Conservation (phyloP, 805 yeast species). For the Zygoascus tannicola region DNA sequence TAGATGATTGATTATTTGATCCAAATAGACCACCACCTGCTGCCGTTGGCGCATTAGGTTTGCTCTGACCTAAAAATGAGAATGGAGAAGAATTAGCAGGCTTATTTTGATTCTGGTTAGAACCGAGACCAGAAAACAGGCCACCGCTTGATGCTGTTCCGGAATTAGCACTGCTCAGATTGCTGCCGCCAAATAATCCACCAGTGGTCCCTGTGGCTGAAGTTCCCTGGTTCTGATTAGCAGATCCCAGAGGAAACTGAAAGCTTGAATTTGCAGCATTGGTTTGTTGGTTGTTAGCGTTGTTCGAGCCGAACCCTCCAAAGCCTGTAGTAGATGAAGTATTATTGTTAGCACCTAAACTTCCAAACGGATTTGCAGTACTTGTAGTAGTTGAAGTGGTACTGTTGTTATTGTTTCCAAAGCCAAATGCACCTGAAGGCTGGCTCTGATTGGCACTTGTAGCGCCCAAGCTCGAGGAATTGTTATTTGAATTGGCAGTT, state of each 20-base stretch:
- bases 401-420: constrained; percentile 6
- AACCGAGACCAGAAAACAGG: constrained; percentile 24
- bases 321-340: constrained; percentile 12
- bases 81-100: not conserved
- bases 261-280: not conserved
- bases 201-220: constrained; percentile 15
- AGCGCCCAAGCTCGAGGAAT: constrained; percentile 4
- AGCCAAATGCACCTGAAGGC: constrained; percentile 2
- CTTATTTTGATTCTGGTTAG: not conserved
- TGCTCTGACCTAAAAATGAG: not conserved
- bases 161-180: constrained; percentile 1
- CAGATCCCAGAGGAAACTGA: not conserved
- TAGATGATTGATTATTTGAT: not conserved
- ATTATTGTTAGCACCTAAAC: not conserved
- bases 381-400: not conserved
- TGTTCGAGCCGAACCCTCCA: constrained; percentile 2
- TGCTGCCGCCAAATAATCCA: constrained; percentile 24
- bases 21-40: not conserved
- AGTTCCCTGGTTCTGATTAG: not conserved
- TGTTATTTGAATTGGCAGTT: constrained; percentile 1
- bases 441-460: not conserved
- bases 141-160: constrained; percentile 18
- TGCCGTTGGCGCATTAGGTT: not conserved
- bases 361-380: constrained; percentile 3
- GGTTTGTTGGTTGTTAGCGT: not conserved